Conservation (phyloP, 805 yeast genomes). For the Priceomyces carsonii region DNA sequence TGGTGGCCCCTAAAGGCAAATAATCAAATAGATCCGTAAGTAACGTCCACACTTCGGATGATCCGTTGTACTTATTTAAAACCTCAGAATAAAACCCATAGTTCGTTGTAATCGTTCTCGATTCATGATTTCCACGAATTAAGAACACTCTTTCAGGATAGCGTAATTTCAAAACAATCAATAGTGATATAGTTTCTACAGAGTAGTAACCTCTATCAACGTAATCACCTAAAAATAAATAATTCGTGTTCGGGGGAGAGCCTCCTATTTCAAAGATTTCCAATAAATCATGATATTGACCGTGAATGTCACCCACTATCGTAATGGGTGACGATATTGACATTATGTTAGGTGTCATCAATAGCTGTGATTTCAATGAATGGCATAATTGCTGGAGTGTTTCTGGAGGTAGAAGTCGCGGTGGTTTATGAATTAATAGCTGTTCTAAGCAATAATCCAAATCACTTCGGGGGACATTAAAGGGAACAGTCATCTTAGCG, state of each 20-base stretch:
- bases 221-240: constrained; percentile 90
- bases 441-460: constrained; percentile 45
- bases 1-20: constrained; percentile 83
- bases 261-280: constrained; percentile 96
- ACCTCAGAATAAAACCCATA: constrained; percentile 98
- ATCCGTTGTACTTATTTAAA: constrained; percentile 77
- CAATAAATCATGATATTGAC: constrained; percentile 90
- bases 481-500: constrained; percentile 39
- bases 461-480: constrained; percentile 34
- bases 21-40: constrained; percentile 94
- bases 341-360: constrained; percentile 83
- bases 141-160: constrained; percentile 83
- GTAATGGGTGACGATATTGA: constrained; percentile 85
- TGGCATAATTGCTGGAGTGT: constrained; percentile 55
- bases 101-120: constrained; percentile 93
- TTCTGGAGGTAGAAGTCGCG: constrained; percentile 40
- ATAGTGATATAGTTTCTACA: constrained; percentile 85
- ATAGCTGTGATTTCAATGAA: constrained; percentile 76
- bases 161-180: constrained; percentile 80
- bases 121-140: constrained; percentile 94
- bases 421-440: constrained; percentile 42
- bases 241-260: constrained; percentile 88
- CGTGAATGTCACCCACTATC: constrained; percentile 96
- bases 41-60: constrained; percentile 75
- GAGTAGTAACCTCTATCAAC: constrained; percentile 95